Conservation (phyloP, 2,329 filamentous ascomycete genomes). For the Aureobasidium melanogenum region DNA sequence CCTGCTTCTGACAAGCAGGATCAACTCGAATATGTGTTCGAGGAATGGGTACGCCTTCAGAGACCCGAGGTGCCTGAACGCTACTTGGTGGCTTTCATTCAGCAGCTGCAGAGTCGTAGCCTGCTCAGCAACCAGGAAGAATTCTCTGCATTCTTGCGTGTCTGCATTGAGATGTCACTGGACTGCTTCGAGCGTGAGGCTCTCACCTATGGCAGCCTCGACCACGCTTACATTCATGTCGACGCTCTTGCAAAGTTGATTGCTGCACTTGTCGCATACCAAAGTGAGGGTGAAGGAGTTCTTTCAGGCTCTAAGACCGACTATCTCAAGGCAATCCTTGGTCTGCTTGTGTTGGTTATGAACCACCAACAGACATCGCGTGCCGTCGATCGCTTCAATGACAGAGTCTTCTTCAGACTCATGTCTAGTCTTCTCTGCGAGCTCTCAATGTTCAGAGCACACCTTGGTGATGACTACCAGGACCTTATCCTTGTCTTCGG, state of each 20-base stretch:
- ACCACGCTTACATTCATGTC: constrained; percentile 54
- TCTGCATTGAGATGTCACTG: constrained; percentile 71
- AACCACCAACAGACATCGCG: constrained; percentile 77
- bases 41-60: constrained; percentile 84
- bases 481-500: constrained; percentile 62
- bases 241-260: constrained; percentile 81
- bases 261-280: constrained; percentile 63
- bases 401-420: constrained; percentile 83
- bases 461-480: constrained; percentile 18
- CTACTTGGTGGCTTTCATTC: constrained; percentile 65
- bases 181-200: constrained; percentile 67
- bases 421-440: constrained; percentile 78
- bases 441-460: constrained; percentile 33
- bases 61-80: constrained; percentile 69
- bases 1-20: constrained; percentile 55
- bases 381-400: constrained; percentile 68
- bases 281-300: constrained; percentile 51
- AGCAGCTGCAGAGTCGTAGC: constrained; percentile 68
- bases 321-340: constrained; percentile 69
- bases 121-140: constrained; percentile 68
- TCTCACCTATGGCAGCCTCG: constrained; percentile 48
- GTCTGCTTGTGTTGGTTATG: constrained; percentile 69
- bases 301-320: constrained; percentile 55
- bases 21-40: constrained; percentile 89
- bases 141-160: constrained; percentile 68